These are phyloP conservation scores for Diaporthe sp. DNA, from an alignment of 2,329 filamentous ascomycete genomes.

Conservation along the genomic window DNA sequence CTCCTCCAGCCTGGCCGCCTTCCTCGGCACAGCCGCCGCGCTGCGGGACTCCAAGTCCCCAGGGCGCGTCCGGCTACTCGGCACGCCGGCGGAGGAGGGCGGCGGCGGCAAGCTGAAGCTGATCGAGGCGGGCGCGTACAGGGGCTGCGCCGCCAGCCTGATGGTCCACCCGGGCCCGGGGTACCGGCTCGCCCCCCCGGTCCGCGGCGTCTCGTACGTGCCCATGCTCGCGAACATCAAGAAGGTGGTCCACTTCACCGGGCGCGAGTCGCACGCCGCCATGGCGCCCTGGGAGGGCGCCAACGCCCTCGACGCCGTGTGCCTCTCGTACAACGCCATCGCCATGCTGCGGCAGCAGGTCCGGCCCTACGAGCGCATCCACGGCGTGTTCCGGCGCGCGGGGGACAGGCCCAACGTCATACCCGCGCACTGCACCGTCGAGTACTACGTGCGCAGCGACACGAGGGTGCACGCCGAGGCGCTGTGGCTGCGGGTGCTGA, in stretches of 20 bases:
- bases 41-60: slow-evolving; percentile 48
- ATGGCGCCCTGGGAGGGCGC: slow-evolving; percentile 63
- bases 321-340: slow-evolving; percentile 56
- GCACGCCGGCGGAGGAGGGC: slow-evolving; percentile 60
- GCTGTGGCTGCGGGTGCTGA: slow-evolving; percentile 49
- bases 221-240: slow-evolving; percentile 50
- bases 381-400: slow-evolving; percentile 60
- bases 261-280: slow-evolving; percentile 61
- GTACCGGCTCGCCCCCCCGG: slow-evolving; percentile 38
- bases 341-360: slow-evolving; percentile 65
- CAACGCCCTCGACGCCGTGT: slow-evolving; percentile 65
- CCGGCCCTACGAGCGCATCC: slow-evolving; percentile 61
- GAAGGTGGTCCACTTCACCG: slow-evolving; percentile 56
- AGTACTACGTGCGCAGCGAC: slow-evolving; percentile 60
- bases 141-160: slow-evolving; percentile 54
- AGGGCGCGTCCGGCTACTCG: slow-evolving; percentile 56
- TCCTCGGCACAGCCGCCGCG: slow-evolving; percentile 53
- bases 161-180: slow-evolving; percentile 53
- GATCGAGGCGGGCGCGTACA: slow-evolving; percentile 51
- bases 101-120: slow-evolving; percentile 57
- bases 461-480: slow-evolving; percentile 52
- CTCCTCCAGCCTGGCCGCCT: slow-evolving; percentile 55
- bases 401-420: slow-evolving; percentile 56
- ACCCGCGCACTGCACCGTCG: slow-evolving; percentile 52
- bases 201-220: slow-evolving; percentile 46